These are phyloP conservation scores for Domatiomyces catenatus DNA, from an alignment of 2,329 filamentous ascomycete species.

Conservation along the genomic window DNA sequence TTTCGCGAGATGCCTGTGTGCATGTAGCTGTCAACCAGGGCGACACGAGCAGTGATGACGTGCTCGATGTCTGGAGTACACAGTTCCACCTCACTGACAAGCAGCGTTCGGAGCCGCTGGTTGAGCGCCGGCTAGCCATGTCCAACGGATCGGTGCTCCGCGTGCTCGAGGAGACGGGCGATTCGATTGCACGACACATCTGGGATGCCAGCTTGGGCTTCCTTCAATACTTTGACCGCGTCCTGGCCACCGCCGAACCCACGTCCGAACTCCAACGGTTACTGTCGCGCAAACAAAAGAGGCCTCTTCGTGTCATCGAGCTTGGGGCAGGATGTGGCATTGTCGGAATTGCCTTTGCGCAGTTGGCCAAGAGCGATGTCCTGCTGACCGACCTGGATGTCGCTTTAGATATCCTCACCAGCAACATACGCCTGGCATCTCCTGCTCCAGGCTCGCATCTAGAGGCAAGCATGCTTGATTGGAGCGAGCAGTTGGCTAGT, in stretches of 20 bases:
- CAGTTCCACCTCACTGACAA: constrained; percentile 27
- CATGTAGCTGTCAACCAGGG: constrained; percentile 12
- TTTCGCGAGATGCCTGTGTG: constrained; percentile 10
- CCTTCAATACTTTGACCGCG: constrained; percentile 36
- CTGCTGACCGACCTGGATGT: constrained; percentile 52
- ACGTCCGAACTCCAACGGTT: constrained; percentile 22
- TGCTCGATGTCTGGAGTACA: constrained; percentile 44
- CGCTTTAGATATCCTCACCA: constrained; percentile 43
- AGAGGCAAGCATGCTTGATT: constrained; percentile 43
- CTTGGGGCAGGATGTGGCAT: constrained; percentile 55
- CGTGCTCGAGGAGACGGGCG: constrained; percentile 55
- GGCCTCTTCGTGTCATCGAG: constrained; percentile 41
- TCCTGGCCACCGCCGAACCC: constrained; percentile 21
- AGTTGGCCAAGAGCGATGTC: constrained; percentile 37
- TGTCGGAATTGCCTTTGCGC: constrained; percentile 48
- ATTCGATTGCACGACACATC: constrained; percentile 57
- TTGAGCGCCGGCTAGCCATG: constrained; percentile 40
- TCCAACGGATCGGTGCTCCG: constrained; percentile 26
- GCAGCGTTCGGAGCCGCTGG: constrained; percentile 34
- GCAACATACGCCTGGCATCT: constrained; percentile 36
- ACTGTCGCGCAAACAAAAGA: constrained; percentile 18
- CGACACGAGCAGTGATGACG: constrained; percentile 17
- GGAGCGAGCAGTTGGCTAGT: constrained; percentile 35
- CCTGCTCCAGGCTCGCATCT: constrained; percentile 29
- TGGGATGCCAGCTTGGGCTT: constrained; percentile 52